Evolutionary conservation across 805 yeast genomes (phyloP).

Genomic region (Cyberlindnera xishuangbannaensis): DNA sequence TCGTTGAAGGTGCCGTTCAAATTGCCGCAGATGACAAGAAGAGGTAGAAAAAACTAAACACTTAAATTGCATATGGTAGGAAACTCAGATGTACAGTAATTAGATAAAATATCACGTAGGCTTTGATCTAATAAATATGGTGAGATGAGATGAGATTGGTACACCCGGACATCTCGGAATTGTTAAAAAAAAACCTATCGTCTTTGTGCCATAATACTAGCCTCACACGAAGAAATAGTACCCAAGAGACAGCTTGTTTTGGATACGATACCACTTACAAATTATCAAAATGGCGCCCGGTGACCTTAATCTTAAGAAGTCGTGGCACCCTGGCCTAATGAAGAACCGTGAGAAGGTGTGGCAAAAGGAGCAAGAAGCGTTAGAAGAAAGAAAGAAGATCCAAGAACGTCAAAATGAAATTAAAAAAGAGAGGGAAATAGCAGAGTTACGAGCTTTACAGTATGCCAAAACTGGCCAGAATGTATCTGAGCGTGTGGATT

Average conservation of each 20-base stretch:
- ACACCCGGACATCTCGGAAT: too few species aligned
- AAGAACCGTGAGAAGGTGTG: conserved; percentile 84
- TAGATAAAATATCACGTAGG: not conserved
- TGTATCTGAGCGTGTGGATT: conserved; percentile 49
- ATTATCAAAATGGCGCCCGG: conserved; percentile 49
- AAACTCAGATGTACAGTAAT: not conserved
- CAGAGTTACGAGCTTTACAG: conserved; percentile 46
- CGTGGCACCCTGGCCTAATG: conserved; percentile 91
- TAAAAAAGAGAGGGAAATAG: conserved; percentile 52
- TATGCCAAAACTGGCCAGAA: conserved; percentile 34
- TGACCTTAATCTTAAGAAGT: conserved; percentile 83
- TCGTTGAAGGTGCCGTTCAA: conserved; percentile 81
- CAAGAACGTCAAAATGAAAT: conserved; percentile 61
- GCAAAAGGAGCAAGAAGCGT: conserved; percentile 71
- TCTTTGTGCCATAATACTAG: too few species aligned
- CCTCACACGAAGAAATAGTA: too few species aligned
- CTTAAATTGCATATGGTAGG: not conserved
- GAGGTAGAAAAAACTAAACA: conserved; percentile 39
- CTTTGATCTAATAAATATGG: too few species aligned
- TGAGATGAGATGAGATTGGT: too few species aligned
- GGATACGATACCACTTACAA: too few species aligned
- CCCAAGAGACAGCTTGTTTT: too few species aligned
- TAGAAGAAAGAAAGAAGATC: conserved; percentile 62
- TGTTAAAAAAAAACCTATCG: too few species aligned
- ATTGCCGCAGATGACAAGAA: conserved; percentile 75